Evolutionary conservation across 768 basidiomycete species (phyloP).

Genomic region (Boletus eberwhitei): DNA sequence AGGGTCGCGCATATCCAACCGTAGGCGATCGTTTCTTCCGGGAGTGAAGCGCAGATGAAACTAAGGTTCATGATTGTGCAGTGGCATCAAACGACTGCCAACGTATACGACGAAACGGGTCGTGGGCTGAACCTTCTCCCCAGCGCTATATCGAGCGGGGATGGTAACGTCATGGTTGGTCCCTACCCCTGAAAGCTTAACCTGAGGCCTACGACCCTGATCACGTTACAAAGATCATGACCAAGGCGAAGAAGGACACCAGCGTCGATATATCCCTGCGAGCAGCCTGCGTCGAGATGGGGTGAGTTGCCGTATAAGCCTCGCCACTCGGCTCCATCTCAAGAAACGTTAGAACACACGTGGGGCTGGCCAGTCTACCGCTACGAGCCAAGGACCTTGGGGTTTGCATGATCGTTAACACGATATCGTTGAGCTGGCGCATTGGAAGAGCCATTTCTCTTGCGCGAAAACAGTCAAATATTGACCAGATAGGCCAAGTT

Average conservation of each 20-base stretch:
- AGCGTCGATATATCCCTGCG: conserved; percentile 46
- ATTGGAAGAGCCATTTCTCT: conserved; percentile 57
- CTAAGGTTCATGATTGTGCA: conserved; percentile 2
- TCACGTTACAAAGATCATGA: conserved; percentile 34
- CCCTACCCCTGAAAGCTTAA: neutral
- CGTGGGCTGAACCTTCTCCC: conserved; percentile 32
- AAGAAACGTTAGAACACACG: conserved; percentile 34
- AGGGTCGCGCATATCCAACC: conserved; percentile 38
- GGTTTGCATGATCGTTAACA: conserved; percentile 45
- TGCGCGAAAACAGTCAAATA: conserved; percentile 44
- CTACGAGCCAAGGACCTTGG: conserved; percentile 35
- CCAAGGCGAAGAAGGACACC: conserved; percentile 40
- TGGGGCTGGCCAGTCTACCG: conserved; percentile 43
- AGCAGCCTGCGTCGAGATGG: conserved; percentile 50
- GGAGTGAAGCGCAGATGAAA: conserved; percentile 1
- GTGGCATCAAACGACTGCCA: conserved; percentile 32
- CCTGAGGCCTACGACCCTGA: conserved; percentile 6
- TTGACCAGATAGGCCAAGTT: conserved; percentile 35
- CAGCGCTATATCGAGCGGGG: conserved; percentile 35
- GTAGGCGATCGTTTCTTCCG: conserved; percentile 18
- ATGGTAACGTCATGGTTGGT: conserved; percentile 35
- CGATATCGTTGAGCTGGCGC: conserved; percentile 59
- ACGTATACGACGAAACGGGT: conserved; percentile 26
- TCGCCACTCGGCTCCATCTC: neutral
- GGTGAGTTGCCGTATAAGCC: conserved; percentile 22